Evolutionary conservation across 768 basidiomycete species (phyloP).

Genomic region (Tricholoma furcatifolium): DNA sequence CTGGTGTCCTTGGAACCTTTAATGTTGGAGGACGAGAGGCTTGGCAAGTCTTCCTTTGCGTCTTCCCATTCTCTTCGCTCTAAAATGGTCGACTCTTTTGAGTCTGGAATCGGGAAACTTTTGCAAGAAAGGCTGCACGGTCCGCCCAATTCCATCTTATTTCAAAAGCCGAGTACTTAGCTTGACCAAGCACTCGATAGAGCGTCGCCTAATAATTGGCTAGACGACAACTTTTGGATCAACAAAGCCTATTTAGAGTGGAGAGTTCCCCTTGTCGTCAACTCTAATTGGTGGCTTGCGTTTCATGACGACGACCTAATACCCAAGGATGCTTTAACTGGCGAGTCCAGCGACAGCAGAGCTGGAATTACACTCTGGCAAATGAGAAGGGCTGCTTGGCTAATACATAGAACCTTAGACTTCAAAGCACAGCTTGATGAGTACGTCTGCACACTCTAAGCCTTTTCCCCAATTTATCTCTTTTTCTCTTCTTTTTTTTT

Average conservation of each 20-base stretch:
- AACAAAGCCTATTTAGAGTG: conserved; percentile 87
- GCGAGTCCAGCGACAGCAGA: conserved; percentile 36
- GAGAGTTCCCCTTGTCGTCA: conserved; percentile 80
- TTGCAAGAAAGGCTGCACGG: conserved; percentile 77
- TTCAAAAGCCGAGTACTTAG: conserved; percentile 15
- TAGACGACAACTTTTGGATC: conserved; percentile 91
- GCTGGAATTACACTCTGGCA: conserved; percentile 76
- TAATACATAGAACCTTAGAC: conserved; percentile 67
- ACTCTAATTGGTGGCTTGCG: conserved; percentile 97
- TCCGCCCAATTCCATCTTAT: conserved; percentile 29
- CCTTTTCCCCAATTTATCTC: not conserved
- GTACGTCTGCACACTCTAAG: conserved; percentile 33
- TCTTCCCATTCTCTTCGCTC: conserved; percentile 52
- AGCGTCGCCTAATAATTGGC: conserved; percentile 86
- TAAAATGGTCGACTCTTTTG: conserved; percentile 69
- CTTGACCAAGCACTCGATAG: conserved; percentile 68
- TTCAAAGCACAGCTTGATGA: conserved; percentile 66
- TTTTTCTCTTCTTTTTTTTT: too few species aligned
- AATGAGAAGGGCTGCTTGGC: conserved; percentile 79
- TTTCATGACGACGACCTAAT: conserved; percentile 72
- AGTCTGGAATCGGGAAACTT: conserved; percentile 60
- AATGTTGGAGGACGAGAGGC: conserved; percentile 69
- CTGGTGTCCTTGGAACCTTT: conserved; percentile 77
- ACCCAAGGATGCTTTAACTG: conserved; percentile 41
- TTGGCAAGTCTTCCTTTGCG: conserved; percentile 50